Conservation (phyloP, 148 eudicot genomes). For the Beta vulgaris region DNA sequence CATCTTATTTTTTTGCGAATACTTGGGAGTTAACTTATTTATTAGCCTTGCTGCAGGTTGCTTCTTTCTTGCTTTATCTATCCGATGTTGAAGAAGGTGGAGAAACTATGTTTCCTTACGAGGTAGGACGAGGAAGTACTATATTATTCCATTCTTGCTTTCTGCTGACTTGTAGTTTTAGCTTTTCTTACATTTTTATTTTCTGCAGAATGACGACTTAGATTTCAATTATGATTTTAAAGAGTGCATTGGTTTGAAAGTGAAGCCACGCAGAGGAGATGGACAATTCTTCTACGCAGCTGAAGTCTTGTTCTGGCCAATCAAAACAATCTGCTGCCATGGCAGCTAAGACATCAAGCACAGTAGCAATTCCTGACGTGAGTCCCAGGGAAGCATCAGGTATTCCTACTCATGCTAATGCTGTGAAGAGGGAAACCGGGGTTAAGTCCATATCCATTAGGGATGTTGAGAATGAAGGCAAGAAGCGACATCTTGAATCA, state of each 20-base stretch:
- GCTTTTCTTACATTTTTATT: not conserved
- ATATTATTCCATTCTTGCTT: not conserved
- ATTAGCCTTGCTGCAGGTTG: slow-evolving; percentile 49
- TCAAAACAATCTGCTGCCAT: slow-evolving; percentile 17
- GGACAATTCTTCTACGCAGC: slow-evolving; percentile 60
- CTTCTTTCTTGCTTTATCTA: slow-evolving; percentile 80
- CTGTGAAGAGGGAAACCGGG: slow-evolving; percentile 20
- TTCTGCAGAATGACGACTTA: slow-evolving; percentile 56
- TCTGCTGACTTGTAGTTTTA: not conserved
- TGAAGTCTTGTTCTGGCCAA: slow-evolving; percentile 29
- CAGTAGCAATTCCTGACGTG: slow-evolving; percentile 10
- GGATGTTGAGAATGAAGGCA: slow-evolving; percentile 33
- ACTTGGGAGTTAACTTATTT: not conserved
- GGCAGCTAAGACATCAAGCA: slow-evolving; percentile 4
- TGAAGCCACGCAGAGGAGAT: slow-evolving; percentile 79
- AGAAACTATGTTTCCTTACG: slow-evolving; percentile 92
- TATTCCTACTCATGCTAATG: slow-evolving; percentile 18
- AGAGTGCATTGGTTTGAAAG: slow-evolving; percentile 75
- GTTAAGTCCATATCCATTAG: slow-evolving; percentile 28
- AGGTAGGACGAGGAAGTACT: slow-evolving; percentile 40
- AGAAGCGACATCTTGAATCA: slow-evolving; percentile 26
- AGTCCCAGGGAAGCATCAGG: slow-evolving; percentile 31
- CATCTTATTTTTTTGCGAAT: not conserved
- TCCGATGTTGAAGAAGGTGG: slow-evolving; percentile 95
- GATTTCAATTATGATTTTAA: slow-evolving; percentile 60